A percentile compares a stretch with the other conserved stretches of the same genome.
Evolutionary conservation across 148 eudicot species (phyloP).

Genomic region (Fagopyrum esculentum): DNA sequence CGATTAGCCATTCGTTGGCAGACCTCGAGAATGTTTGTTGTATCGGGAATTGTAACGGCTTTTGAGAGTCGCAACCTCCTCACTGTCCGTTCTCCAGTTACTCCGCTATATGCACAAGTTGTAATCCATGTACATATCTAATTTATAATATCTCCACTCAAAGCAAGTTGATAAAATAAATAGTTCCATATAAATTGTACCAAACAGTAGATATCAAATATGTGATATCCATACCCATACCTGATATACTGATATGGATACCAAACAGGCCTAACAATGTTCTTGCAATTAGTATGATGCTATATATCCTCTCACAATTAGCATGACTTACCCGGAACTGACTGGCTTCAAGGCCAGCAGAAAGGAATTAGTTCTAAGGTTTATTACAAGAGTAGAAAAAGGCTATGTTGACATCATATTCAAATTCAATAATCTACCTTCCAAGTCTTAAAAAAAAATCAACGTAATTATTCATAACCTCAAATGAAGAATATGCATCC

Average conservation of each 20-base stretch:
- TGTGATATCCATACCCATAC: too few relatives aligned
- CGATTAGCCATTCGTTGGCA: slow-evolving; percentile 94
- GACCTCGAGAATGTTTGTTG: slow-evolving; percentile 77
- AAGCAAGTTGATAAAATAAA: background rate
- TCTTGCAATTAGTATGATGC: too few relatives aligned
- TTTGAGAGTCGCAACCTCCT: slow-evolving; percentile 78
- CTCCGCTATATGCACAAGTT: slow-evolving; percentile 40
- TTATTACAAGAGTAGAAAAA: background rate
- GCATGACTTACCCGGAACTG: too few relatives aligned
- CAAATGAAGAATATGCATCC: background rate
- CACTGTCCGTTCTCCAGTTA: slow-evolving; percentile 87
- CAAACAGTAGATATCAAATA: too few relatives aligned
- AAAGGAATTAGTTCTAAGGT: background rate
- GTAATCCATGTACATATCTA: background rate
- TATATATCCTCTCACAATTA: too few relatives aligned
- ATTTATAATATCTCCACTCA: background rate
- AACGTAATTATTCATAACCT: background rate
- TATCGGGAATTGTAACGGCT: slow-evolving; percentile 89
- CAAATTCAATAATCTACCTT: background rate
- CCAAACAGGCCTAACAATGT: too few relatives aligned
- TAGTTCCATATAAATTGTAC: background rate
- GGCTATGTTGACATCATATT: background rate
- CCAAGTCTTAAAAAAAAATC: background rate
- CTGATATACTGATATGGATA: too few relatives aligned
- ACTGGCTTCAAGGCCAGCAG: background rate